Evolutionary conservation across 2,329 filamentous ascomycete genomes (phyloP).

Genomic region (Alternaria triticimaculans): DNA sequence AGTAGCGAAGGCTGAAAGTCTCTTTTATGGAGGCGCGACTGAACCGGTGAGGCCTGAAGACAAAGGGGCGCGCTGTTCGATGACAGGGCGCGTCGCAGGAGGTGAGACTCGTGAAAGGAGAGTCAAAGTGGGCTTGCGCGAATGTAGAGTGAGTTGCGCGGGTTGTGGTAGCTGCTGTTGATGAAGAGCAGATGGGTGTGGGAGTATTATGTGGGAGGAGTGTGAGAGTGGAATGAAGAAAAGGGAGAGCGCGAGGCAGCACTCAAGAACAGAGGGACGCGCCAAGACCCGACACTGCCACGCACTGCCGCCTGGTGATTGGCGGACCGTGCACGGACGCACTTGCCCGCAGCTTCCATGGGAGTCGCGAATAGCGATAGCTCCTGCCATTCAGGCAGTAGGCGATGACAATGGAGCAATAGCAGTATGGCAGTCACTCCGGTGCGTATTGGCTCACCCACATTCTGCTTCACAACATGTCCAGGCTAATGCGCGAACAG

Average conservation of each 20-base stretch:
- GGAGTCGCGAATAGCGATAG: conserved; percentile 24
- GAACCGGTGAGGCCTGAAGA: conserved; percentile 9
- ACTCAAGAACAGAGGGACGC: conserved; percentile 19
- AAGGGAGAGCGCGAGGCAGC: conserved; percentile 19
- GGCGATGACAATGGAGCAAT: conserved; percentile 33
- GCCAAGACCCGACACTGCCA: conserved; percentile 16
- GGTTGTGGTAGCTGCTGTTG: conserved; percentile 9
- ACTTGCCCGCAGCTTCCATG: conserved; percentile 26
- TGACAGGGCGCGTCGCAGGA: conserved; percentile 27
- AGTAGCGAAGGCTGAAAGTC: conserved; percentile 8
- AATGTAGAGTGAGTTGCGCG: conserved; percentile 19
- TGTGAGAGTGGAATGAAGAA: conserved; percentile 16
- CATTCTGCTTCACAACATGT: conserved; percentile 5
- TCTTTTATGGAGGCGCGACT: conserved; percentile 18
- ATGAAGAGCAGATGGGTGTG: conserved; percentile 14
- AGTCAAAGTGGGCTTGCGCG: conserved; percentile 19
- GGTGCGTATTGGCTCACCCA: conserved; percentile 30
- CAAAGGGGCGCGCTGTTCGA: conserved; percentile 26
- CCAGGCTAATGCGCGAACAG: conserved; percentile 56
- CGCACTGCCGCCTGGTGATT: conserved; percentile 7
- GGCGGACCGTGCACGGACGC: conserved; percentile 12
- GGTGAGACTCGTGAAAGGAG: conserved; percentile 15
- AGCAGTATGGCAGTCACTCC: conserved; percentile 53
- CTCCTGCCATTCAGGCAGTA: conserved; percentile 23
- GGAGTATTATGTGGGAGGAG: conserved; percentile 7